Conservation (phyloP, 305 asterid species). For the Fraxinus velutina region DNA sequence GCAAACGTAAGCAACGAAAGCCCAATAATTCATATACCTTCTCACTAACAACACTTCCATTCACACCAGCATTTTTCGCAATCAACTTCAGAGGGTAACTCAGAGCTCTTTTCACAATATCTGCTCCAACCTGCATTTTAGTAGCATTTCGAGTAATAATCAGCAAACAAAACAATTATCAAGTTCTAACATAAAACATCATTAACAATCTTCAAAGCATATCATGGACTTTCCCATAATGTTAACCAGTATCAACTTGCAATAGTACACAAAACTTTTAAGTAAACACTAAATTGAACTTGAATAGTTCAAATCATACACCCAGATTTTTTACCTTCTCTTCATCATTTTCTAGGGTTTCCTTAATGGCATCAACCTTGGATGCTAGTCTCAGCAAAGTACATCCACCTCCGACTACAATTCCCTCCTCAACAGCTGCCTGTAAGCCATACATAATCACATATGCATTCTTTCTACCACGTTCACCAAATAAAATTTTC, state of each 20-base stretch:
- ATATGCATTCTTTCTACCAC: not conserved
- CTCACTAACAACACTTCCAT: slow-evolving; percentile 92
- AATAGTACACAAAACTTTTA: not conserved
- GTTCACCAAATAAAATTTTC: not conserved
- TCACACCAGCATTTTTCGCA: slow-evolving; percentile 95
- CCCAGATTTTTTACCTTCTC: slow-evolving; percentile 52
- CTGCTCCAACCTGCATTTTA: slow-evolving; percentile 80
- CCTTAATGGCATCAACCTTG: slow-evolving; percentile 83
- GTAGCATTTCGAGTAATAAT: not conserved
- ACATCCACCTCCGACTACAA: slow-evolving; percentile 98
- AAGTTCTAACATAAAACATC: not conserved
- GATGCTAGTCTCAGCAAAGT: slow-evolving; percentile 80
- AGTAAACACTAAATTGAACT: not conserved
- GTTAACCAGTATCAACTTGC: not conserved
- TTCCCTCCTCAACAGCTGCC: slow-evolving; percentile 99
- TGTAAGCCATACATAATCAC: slow-evolving; percentile 22
- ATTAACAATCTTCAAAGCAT: not conserved
- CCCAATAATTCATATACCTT: slow-evolving; percentile 45
- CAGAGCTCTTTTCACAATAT: slow-evolving; percentile 88
- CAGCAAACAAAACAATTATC: not conserved
- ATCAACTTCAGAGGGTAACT: slow-evolving; percentile 91
- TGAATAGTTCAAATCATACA: not conserved
- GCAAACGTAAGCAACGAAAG: not conserved
- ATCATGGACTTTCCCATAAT: not conserved
- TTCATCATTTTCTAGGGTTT: slow-evolving; percentile 72